A percentile compares a stretch with the other conserved stretches of the same genome.
Evolutionary conservation across 148 eudicot genomes (phyloP).

Genomic region (Gaultheria prostrata): DNA sequence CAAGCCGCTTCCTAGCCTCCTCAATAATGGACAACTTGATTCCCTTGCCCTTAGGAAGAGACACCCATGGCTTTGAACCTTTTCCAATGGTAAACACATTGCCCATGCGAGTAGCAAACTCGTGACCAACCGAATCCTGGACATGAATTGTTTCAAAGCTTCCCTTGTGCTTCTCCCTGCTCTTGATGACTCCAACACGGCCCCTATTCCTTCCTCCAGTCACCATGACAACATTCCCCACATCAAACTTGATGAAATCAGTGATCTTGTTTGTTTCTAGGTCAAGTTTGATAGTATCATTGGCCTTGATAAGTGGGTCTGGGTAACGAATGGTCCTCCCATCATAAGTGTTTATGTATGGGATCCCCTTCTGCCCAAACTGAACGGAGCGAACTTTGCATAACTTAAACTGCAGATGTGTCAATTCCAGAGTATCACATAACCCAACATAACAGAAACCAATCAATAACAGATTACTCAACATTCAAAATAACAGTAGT

Average conservation of each 20-base stretch:
- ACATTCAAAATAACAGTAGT: too few relatives aligned
- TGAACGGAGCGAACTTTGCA: conserved; percentile 61
- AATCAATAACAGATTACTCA: too few relatives aligned
- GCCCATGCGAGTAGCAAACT: conserved; percentile 64
- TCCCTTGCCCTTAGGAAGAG: conserved; percentile 68
- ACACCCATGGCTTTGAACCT: conserved; percentile 60
- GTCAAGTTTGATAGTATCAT: conserved; percentile 54
- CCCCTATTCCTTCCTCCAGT: conserved; percentile 64
- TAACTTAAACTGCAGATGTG: conserved; percentile 43
- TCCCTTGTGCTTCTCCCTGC: conserved; percentile 60
- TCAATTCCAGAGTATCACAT: too few relatives aligned
- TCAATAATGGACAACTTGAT: conserved; percentile 56
- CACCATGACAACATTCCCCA: conserved; percentile 64
- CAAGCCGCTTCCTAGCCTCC: conserved; percentile 44
- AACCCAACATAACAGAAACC: too few relatives aligned
- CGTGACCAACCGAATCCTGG: conserved; percentile 54
- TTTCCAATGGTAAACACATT: conserved; percentile 54
- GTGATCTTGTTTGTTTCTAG: conserved; percentile 41
- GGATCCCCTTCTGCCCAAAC: conserved; percentile 58
- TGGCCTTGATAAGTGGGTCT: conserved; percentile 50
- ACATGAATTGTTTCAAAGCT: conserved; percentile 54
- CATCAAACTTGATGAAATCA: conserved; percentile 58
- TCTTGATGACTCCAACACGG: conserved; percentile 53
- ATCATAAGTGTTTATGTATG: conserved; percentile 59
- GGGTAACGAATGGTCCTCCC: conserved; percentile 57